Evolutionary conservation across 2,329 filamentous ascomycete genomes (phyloP), one percentile per base, ranked within the genome.

Genomic region (Macrophomina phaseolina): DNA sequence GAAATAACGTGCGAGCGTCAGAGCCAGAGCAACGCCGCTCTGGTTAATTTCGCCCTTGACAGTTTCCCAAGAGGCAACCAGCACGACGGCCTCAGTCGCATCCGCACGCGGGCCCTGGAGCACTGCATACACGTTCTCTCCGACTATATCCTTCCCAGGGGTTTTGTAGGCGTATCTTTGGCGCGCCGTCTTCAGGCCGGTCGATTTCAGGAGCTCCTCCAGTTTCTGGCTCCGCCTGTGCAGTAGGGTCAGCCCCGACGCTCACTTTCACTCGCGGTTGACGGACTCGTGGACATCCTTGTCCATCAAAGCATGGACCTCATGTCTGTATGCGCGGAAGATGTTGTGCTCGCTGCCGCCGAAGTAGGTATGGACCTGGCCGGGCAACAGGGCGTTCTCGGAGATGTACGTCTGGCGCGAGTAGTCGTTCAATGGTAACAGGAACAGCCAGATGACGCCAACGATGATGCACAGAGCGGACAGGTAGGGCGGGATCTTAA

Each of bases 361-460:
- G 76, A 99, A 99, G 80, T 99, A 99, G 1, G 95, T 97, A 81
- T 98, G 94, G 8, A 98, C 95, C 79, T 99, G 95, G 2, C 94
- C 95, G 0, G 95, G 95, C 14, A 99, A 84, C 40, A 99, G 88
- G 11, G 95, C 95, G 78, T 99, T 99, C 79, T 99, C 95, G 51
- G 94, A 98, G 67, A 99, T 95, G 79, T 99, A 99, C 0, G 94
- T 99, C 68, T 87, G 86, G 70, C 95, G 89, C 61, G 93, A 97
- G 82, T 98, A 97, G 71, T 94, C 87, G 79, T 98, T 87, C 64
- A 98, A 85, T 2, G 95, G 95, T 1, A 99, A 87, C 38, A 98
- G 85, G 28, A 97, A 87, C 14, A 99, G 88, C 92, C 94, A 99
- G 72, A 88, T 87, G 66, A 97, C 87, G 64, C 95, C 95, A 73